Evolutionary conservation across 495 filamentous ascomycete species (phyloP).

Genomic region (Pyronema omphalodes): DNA sequence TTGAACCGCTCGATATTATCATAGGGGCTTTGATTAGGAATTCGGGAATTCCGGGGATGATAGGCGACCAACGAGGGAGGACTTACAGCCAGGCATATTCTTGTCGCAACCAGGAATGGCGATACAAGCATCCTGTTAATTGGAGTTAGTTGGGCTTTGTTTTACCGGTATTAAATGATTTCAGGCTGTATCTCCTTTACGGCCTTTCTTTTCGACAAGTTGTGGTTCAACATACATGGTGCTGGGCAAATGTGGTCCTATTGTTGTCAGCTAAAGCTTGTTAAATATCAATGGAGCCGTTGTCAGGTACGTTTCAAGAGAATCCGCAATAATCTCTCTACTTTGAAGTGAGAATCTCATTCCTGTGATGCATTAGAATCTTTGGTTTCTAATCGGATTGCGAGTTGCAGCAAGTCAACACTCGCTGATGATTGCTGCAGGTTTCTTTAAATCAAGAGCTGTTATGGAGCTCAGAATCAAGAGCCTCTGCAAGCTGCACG

Average conservation of each 20-base stretch:
- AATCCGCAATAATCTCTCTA: conserved; percentile 87
- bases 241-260: conserved; percentile 26
- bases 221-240: conserved; percentile 16
- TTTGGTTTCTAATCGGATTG: too few species aligned
- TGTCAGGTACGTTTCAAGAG: conserved; percentile 80
- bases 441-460: too few species aligned
- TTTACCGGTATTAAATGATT: conserved; percentile 2
- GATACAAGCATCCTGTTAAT: conserved; percentile 67
- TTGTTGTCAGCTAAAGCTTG: neutral
- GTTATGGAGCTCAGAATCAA: too few species aligned
- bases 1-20: neutral
- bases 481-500: conserved; percentile 5
- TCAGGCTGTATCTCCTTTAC: neutral
- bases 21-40: neutral
- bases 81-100: conserved; percentile 71
- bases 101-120: conserved; percentile 94
- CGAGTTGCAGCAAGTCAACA: neutral
- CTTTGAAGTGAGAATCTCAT: conserved; percentile 97
- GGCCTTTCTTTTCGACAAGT: too few species aligned
- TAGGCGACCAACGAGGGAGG: conserved; percentile 2
- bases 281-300: conserved; percentile 35
- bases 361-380: conserved; percentile 31
- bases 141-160: conserved; percentile 18
- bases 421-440: neutral
- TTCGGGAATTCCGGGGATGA: too few species aligned